phyloP scores from a whole-genome alignment of 2,329 filamentous ascomycete genomes.

The Aspergillus persii region DNA sequence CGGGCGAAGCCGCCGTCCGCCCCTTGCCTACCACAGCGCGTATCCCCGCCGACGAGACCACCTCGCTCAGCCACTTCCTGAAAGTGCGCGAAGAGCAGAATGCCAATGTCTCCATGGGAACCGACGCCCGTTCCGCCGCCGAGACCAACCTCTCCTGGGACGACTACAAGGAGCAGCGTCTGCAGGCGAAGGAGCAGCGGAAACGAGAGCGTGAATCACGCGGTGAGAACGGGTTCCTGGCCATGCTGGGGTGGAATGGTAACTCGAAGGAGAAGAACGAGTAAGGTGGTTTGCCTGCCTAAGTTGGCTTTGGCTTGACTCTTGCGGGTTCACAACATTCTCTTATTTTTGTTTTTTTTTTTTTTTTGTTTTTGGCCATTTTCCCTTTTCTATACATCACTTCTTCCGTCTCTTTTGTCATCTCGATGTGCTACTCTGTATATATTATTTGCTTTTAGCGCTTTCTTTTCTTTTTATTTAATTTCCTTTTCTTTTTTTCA shows the following conservation, averaged over 20 bases:
- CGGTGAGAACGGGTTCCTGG: conserved; percentile 15
- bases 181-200: conserved; percentile 28
- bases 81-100: conserved; percentile 20
- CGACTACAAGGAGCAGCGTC: conserved; percentile 31
- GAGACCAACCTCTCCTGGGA: conserved; percentile 31
- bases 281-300: neutral
- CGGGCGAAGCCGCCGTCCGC: conserved; percentile 59
- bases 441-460: neutral
- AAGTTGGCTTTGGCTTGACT: too few relatives aligned
- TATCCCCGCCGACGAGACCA: conserved; percentile 12
- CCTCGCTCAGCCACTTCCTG: conserved; percentile 23
- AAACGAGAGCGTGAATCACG: conserved; percentile 19
- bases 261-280: conserved; percentile 17
- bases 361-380: neutral
- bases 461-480: neutral
- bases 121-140: neutral
- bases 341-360: neutral
- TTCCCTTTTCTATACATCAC: neutral
- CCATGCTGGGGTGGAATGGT: conserved; percentile 10
- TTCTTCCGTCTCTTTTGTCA: neutral
- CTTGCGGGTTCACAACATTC: too few relatives aligned
- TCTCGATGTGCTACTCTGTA: neutral
- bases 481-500: neutral
- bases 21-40: conserved; percentile 18
- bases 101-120: neutral